Percentiles rank a stretch among this genome's conserved stretches.
Evolutionary conservation across 805 yeast species (phyloP).

Genomic region (Tetrapisispora arboricola): DNA sequence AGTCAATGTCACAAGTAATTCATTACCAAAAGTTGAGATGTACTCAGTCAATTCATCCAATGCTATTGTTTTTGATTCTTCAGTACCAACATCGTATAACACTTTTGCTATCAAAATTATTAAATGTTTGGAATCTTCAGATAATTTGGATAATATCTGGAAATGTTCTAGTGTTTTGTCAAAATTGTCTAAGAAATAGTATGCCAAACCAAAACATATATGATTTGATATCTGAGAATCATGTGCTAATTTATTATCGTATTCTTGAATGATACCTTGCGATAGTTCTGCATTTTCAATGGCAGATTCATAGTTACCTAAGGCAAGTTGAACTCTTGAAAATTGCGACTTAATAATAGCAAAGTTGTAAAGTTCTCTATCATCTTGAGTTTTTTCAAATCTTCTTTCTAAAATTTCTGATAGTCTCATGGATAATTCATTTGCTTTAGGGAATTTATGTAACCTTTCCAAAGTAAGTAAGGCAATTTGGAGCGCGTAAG

Average conservation of each 20-base stretch:
- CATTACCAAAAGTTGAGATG: slow-evolving; percentile 54
- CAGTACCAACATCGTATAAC: slow-evolving; percentile 61
- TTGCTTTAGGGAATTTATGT: slow-evolving; percentile 49
- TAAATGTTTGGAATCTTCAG: slow-evolving; percentile 53
- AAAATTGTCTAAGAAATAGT: slow-evolving; percentile 53
- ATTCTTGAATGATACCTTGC: slow-evolving; percentile 38
- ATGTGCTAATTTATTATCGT: slow-evolving; percentile 27
- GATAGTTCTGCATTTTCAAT: slow-evolving; percentile 51
- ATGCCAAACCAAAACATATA: slow-evolving; percentile 61
- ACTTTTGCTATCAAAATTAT: slow-evolving; percentile 70
- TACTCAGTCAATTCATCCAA: slow-evolving; percentile 66
- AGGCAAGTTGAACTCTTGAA: slow-evolving; percentile 62
- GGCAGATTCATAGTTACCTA: slow-evolving; percentile 44
- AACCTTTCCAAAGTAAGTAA: slow-evolving; percentile 58
- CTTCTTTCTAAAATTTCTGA: slow-evolving; percentile 41
- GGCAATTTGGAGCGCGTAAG: slow-evolving; percentile 45
- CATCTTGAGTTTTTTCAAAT: slow-evolving; percentile 48
- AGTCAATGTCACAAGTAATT: slow-evolving; percentile 56
- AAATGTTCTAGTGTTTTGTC: slow-evolving; percentile 60
- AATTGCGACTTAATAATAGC: slow-evolving; percentile 56
- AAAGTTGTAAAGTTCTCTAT: slow-evolving; percentile 37
- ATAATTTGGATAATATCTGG: slow-evolving; percentile 45
- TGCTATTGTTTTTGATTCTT: slow-evolving; percentile 75
- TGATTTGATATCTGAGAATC: slow-evolving; percentile 43
- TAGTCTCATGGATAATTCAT: slow-evolving; percentile 36